Percentiles rank a stretch among this genome's conserved stretches.
Conservation (phyloP, 139 green algal species). For the Nannochloris sp. region DNA sequence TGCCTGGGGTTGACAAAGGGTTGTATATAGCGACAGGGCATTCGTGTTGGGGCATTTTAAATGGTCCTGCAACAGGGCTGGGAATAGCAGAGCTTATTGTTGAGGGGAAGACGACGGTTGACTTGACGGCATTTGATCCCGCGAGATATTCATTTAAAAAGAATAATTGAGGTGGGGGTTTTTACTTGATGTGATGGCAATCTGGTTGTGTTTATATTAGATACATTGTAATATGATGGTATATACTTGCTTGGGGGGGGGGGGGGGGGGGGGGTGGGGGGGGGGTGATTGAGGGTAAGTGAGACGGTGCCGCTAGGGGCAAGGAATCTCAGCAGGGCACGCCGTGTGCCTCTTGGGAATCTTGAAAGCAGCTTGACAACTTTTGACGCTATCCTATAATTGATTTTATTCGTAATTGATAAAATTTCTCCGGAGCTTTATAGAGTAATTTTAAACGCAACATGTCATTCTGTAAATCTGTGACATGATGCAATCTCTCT, state of each 20-base stretch:
- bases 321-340: neutral
- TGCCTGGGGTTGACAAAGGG: slow-evolving; percentile 44
- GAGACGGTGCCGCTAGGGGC: too few relatives aligned
- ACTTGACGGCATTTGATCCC: slow-evolving; percentile 42
- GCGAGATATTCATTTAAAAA: slow-evolving; percentile 16
- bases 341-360: neutral
- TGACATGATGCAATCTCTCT: neutral
- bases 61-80: slow-evolving; percentile 66
- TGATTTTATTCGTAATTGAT: neutral
- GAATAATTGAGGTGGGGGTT: neutral
- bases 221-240: neutral
- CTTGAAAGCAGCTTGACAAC: neutral
- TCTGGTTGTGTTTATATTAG: neutral
- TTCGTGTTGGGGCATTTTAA: slow-evolving; percentile 54
- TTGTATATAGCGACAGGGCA: slow-evolving; percentile 65
- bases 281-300: too few relatives aligned
- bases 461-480: neutral
- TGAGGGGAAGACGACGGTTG: too few relatives aligned
- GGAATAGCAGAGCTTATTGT: slow-evolving; percentile 53
- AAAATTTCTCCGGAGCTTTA: neutral
- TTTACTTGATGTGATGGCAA: neutral
- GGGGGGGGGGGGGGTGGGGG: too few relatives aligned
- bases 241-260: too few relatives aligned
- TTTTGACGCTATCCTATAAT: neutral
- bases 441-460: neutral